Conservation (phyloP, 2,329 filamentous ascomycete genomes). For the Trichoderma simmonsii region DNA sequence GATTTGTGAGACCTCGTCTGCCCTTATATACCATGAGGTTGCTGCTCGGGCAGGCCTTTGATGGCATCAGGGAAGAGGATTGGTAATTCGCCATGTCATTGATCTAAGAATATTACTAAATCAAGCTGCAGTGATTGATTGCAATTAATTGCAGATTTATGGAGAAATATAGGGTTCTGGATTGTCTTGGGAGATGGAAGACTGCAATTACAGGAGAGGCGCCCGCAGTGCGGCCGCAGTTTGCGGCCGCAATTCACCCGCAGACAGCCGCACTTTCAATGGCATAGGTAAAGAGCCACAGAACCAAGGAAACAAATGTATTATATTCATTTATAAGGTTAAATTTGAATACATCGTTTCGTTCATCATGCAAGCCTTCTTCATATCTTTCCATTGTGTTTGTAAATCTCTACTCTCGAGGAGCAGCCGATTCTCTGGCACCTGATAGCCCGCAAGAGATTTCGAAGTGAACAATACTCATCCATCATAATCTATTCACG, state of each 20-base stretch:
- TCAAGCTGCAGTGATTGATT: background rate
- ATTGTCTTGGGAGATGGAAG: background rate
- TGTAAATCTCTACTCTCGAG: too few species aligned
- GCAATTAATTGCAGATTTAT: background rate
- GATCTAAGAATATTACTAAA: background rate
- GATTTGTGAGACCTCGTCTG: background rate
- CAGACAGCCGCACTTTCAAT: background rate
- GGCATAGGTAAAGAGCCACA: background rate
- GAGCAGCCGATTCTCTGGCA: too few species aligned
- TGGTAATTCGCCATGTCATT: background rate
- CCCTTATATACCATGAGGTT: background rate
- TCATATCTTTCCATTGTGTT: too few species aligned
- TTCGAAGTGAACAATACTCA: background rate
- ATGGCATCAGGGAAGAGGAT: background rate
- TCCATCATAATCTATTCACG: background rate
- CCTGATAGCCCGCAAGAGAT: slow-evolving; percentile 15
- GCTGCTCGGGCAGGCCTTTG: background rate
- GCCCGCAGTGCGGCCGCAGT: background rate
- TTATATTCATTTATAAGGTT: background rate
- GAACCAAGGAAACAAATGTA: background rate
- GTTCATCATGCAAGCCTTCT: too few species aligned
- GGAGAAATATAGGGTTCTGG: background rate
- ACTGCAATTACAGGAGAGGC: background rate
- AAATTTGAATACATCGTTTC: background rate
- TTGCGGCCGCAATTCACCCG: background rate